A percentile compares a stretch with the other conserved stretches of the same genome.
phyloP scores from a whole-genome alignment of 768 basidiomycete genomes.

The Glaciozyma antarctica region DNA sequence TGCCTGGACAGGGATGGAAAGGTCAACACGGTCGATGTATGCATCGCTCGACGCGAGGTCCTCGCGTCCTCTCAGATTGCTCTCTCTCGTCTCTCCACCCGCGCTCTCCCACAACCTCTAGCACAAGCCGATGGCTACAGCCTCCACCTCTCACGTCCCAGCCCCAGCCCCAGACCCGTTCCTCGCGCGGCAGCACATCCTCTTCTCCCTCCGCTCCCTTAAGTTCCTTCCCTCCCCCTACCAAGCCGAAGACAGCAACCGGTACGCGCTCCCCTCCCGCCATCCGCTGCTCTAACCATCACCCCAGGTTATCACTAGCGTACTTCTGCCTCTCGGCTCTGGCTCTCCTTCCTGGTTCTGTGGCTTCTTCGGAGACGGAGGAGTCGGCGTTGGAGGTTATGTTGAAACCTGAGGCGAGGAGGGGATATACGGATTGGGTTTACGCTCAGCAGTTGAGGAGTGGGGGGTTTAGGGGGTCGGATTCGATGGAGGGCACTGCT shows the following conservation, averaged over 20 bases:
- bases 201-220: conserved; percentile 49
- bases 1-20: no score
- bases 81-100: no score
- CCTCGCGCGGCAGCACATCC: conserved; percentile 19
- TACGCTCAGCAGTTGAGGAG: conserved; percentile 64
- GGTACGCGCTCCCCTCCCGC: conserved; percentile 44
- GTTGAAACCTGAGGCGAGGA: conserved; percentile 49
- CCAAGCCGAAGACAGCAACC: conserved; percentile 60
- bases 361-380: conserved; percentile 36
- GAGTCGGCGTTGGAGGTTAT: conserved; percentile 38
- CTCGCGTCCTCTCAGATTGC: no score
- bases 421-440: conserved; percentile 69
- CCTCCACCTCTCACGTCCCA: no score
- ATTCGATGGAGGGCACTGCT: conserved; percentile 43
- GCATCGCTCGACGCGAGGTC: no score
- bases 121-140: no score
- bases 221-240: conserved; percentile 60
- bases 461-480: conserved; percentile 41
- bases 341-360: conserved; percentile 52
- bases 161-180: background rate
- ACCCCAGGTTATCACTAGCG: conserved; percentile 61
- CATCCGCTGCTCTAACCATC: background rate
- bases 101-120: no score
- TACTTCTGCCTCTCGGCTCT: conserved; percentile 83
- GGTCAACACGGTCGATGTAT: no score